Conservation (phyloP, 805 yeast species). For the Debaryomyces hansenii region DNA sequence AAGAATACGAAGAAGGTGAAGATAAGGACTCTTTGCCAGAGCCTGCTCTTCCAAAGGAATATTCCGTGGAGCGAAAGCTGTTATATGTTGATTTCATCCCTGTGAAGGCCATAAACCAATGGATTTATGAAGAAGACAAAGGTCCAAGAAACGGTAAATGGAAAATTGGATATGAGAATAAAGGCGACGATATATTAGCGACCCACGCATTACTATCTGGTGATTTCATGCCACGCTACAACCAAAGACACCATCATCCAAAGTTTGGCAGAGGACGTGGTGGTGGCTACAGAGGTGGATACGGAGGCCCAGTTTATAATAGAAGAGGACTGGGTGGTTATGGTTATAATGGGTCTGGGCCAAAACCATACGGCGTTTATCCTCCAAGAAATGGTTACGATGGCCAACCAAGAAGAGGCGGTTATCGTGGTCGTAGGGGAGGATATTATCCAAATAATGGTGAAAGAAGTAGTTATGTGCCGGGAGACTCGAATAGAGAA, state of each 20-base stretch:
- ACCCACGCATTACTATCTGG: constrained; percentile 16
- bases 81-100: constrained; percentile 46
- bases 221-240: constrained; percentile 15
- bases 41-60: constrained; percentile 19
- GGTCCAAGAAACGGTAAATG: constrained; percentile 48
- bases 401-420: constrained; percentile 5
- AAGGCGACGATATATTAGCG: constrained; percentile 28
- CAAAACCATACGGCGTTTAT: constrained; percentile 2
- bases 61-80: constrained; percentile 18
- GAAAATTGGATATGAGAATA: constrained; percentile 37
- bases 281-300: neutral
- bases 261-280: constrained; percentile 8
- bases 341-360: neutral
- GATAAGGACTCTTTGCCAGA: constrained; percentile 9
- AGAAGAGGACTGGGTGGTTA: constrained; percentile 3
- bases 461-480: constrained; percentile 11
- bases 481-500: constrained; percentile 6
- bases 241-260: constrained; percentile 1
- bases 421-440: constrained; percentile 7
- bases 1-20: constrained; percentile 12
- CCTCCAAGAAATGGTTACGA: constrained; percentile 4
- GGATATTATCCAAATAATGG: constrained; percentile 7
- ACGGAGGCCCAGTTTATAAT: constrained; percentile 1
- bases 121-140: constrained; percentile 47
- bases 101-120: constrained; percentile 43